A percentile compares a stretch with the other conserved stretches of the same genome.
phyloP scores from a whole-genome alignment of 305 asterid genomes.

The Rubia peregrina region DNA sequence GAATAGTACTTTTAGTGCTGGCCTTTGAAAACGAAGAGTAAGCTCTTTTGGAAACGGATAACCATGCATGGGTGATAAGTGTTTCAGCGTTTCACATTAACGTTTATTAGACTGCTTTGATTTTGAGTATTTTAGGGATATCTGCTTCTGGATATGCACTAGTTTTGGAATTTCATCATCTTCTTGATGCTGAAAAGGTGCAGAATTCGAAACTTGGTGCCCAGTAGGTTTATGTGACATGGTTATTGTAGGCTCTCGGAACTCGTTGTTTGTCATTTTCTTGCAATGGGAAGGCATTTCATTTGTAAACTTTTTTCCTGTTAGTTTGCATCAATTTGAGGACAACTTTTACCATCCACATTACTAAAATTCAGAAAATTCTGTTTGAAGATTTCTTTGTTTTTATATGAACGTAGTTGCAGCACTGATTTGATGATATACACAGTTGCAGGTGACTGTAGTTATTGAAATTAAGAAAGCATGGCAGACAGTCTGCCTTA shows the following conservation, averaged over 20 bases:
- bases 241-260: no score
- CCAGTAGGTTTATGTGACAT: no score
- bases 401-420: neutral
- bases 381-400: neutral
- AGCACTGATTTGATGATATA: constrained; percentile 7
- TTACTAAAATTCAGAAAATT: no score
- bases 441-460: constrained; percentile 24
- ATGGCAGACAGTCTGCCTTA: no score
- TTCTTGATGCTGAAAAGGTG: no score
- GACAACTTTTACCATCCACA: neutral
- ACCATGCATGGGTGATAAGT: neutral
- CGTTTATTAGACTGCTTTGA: neutral
- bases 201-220: no score
- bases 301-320: no score
- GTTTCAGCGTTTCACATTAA: neutral
- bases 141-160: neutral
- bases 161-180: neutral
- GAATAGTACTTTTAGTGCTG: neutral
- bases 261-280: no score
- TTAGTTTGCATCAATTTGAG: no score
- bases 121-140: neutral
- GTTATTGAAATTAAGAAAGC: constrained; percentile 15
- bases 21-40: neutral
- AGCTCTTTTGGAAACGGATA: neutral
- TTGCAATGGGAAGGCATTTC: no score